Base-by-base conservation (phyloP, 768 basidiomycete species). In the Lenzites betulinus region DNA sequence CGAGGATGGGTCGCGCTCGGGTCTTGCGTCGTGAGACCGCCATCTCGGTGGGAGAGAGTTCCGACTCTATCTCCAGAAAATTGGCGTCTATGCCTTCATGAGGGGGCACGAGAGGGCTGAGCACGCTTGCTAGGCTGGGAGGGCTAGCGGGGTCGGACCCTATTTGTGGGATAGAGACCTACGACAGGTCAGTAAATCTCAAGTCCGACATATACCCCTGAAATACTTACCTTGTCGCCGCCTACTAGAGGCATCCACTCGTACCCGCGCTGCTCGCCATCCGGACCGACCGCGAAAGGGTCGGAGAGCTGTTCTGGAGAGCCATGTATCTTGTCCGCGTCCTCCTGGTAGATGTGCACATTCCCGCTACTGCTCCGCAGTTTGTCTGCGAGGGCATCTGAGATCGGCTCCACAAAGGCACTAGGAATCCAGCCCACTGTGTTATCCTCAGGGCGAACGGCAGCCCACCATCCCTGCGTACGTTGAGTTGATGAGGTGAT, bases 351-450 rank as follows among this genome's bases (percentile, higher is more conserved):
- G 8, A 62, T 56, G 18, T 22, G 46, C 18, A 47, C 50, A 22
- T 49, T 57, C 22, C 18, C 25, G 15, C 44, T 54, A 22, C 28
- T 38, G 9, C 50, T 60, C 33, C 75, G 72, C 47, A 86, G 73
- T 58, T 72, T 79, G 20, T 83, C 80, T 6, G 79, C 75, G 75
- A 83, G 81, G 36, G 82, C 79, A 30, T 77, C 76, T 9, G 80
- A 73, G 11, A 92, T 74, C 1, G 79, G 77, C 51, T 75, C 76
- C 6, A 93, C 88, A 71, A 83, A 92, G 1, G 86, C 83, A 63
- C 83, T 81, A 11, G 90, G 90, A 59, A 92, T 85, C 91, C 91
- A 92, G 47, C 90, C 89, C 33, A 89, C 78, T 35, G 73, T 70
- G 50, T 79, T 75, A 13, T 80, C 81, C 38, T 77, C 77, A 12